These are phyloP conservation scores for Blepharisma stoltei DNA, from an alignment of 73 alveolate species.

Conservation along the genomic window DNA sequence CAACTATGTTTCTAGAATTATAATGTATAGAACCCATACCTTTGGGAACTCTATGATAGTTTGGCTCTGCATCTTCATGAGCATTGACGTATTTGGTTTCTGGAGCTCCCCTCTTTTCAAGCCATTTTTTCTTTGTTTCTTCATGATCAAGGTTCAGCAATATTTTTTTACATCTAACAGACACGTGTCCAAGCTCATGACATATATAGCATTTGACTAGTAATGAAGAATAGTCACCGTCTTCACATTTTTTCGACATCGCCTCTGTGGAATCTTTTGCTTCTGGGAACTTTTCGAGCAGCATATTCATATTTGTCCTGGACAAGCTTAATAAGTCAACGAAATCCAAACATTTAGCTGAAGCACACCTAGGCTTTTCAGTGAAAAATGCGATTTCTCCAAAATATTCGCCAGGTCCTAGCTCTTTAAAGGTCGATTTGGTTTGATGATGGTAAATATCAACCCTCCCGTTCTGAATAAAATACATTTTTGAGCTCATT, in stretches of 20 bases:
- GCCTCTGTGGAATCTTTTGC: constrained; percentile 33
- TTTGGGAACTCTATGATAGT: neutral
- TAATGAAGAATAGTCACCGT: constrained; percentile 13
- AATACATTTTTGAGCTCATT: constrained; percentile 38
- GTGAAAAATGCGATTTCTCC: constrained; percentile 69
- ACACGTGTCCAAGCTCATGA: constrained; percentile 37
- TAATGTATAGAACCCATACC: neutral
- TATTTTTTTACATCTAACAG: constrained; percentile 36
- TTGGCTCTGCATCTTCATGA: neutral
- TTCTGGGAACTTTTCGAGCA: constrained; percentile 32
- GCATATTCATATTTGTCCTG: constrained; percentile 6
- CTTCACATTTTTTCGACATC: neutral
- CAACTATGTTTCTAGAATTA: neutral
- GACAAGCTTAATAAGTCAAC: constrained; percentile 38
- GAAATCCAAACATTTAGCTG: constrained; percentile 54
- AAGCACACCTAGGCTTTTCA: constrained; percentile 42
- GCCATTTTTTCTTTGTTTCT: constrained; percentile 23
- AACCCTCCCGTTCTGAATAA: constrained; percentile 51
- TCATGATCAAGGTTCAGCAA: constrained; percentile 1
- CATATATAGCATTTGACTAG: constrained; percentile 41
- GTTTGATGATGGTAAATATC: constrained; percentile 43
- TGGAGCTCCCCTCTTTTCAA: neutral
- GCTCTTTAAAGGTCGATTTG: constrained; percentile 37
- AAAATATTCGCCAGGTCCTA: constrained; percentile 44
- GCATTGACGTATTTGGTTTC: neutral